Base-by-base conservation (phyloP, 768 basidiomycete genomes). In the Candolleomyces aberdarensis region DNA sequence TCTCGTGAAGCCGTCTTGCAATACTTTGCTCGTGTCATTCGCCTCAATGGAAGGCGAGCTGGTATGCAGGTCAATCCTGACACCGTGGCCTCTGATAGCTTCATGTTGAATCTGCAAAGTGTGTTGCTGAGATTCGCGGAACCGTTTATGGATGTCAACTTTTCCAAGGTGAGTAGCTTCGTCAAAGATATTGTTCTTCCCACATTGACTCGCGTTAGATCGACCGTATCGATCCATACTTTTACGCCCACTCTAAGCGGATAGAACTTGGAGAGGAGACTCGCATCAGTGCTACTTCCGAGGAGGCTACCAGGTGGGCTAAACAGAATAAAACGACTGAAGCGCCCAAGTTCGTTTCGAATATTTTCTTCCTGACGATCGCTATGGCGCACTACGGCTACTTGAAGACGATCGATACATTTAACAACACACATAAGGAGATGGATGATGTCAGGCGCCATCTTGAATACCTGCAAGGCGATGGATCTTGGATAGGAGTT, bases 131-230 rank as follows among this genome's bases (percentile, higher is more conserved):
- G 87, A 14, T 90, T 99, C 67, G 89, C 94, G 31, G 93, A 96
- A 65, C 96, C 96, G 0, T 96, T 98, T 68, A 93, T 98, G 81
- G 96, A 98, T 71, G 87, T 91, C 0, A 85, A 82, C 57, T 98
- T 89, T 66, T 85, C 88, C 47, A 98, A 97, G 83, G 95, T 91
- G 60, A 29, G 55, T 29, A 9, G 1, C 50, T 15, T 26, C 31
- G 6, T 54, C 19, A 31, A 10, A 56, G n/a, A 20, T 43, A 20
- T 57, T 40, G 7, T 20, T 15, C 11, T 29, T 13, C 39, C 60
- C 13, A 62, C 17, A 58, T 11, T 13, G 59, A 49, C 26, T 36
- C 15, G 20, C 59, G 19, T 17, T 46, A 97, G 92, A 89, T 99
- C 67, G 91, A 97, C 71, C 89, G 91, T 61, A 92, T 99, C 53